phyloP scores from a whole-genome alignment of 1,284 basidiomycete genomes.

The Ustilago loliicola region DNA sequence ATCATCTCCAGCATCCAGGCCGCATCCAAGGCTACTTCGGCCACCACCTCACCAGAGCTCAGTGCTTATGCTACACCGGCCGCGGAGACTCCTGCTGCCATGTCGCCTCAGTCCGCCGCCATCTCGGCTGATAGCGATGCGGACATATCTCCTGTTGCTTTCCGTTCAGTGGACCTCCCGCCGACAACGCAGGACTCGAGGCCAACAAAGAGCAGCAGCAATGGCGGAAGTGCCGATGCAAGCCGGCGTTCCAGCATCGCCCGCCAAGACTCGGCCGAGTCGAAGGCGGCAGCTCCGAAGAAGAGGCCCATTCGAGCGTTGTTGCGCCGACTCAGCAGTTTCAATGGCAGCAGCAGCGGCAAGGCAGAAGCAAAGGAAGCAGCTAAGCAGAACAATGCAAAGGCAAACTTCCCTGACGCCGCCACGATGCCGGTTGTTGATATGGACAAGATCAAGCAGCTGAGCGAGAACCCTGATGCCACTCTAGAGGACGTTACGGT shows the following conservation, averaged over 20 bases:
- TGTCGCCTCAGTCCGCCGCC: conserved; percentile 41
- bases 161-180: conserved; percentile 32
- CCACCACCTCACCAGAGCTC: conserved; percentile 8
- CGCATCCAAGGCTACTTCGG: conserved; percentile 5
- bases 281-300: conserved; percentile 9
- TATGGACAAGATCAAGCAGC: conserved; percentile 34
- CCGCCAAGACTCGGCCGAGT: conserved; percentile 11
- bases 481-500: not conserved
- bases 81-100: conserved; percentile 15
- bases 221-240: conserved; percentile 14
- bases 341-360: conserved; percentile 32
- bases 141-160: conserved; percentile 39
- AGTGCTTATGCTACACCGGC: conserved; percentile 31
- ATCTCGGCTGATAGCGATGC: conserved; percentile 38
- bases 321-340: conserved; percentile 53
- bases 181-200: conserved; percentile 15
- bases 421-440: conserved; percentile 47
- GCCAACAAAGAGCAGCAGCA: conserved; percentile 8
- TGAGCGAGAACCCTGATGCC: conserved; percentile 17
- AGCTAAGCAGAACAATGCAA: conserved; percentile 19
- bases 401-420: conserved; percentile 37
- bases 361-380: conserved; percentile 11
- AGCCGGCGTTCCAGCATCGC: conserved; percentile 35
- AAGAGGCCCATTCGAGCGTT: conserved; percentile 32
- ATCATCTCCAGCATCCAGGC: conserved; percentile 2